Evolutionary conservation across 371 early-diverging fungal genomes (phyloP), one percentile per base, ranked within the genome.

Genomic region (Hamiltosporidium tvaerminnensis): DNA sequence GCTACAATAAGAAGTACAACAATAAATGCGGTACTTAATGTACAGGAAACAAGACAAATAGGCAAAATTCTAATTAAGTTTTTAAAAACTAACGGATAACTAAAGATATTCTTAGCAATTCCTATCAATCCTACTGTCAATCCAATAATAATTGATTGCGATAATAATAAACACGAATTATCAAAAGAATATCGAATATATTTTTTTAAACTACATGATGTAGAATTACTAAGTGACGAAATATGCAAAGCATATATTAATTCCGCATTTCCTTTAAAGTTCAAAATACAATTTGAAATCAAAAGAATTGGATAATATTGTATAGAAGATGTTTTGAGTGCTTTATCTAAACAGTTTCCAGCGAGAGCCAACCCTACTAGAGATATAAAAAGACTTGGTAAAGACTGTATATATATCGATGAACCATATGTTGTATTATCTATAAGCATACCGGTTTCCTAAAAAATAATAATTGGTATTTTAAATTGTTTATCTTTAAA

Each of bases 221-320:
- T 14, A 5, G 49, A 53, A 7, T 67, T 55, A 32, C 61, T 61
- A 39, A 67, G 12, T 4, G 67, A 59, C 0, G 72, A 65, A 23
- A 75, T 35, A 52, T 75, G 59, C 62, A 75, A 57, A 2, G 76
- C 73, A 65, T 70, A 75, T 30, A 69, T 66, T 4, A 76, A 53
- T 58, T 79, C 79, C 32, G 71, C 67, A 61, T 76, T 79, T 36
- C 76, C 76, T 60, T 76, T 79, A 60, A 79, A 79, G 59, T 63
- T 65, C 52, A 76, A 54, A 35, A 79, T 72, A 59, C 76, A 79
- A 53, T 58, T 76, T n/a, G 70, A 53, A 48, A 67, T 39, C n/a
- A 79, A 61, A 36, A 79, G 32, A 14, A 76, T 47, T 12, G 76
- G 79, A 59, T 68, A 70, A 23, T 54, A 50, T 30, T 35, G 2